These are phyloP conservation scores for Saccharomycopsis amapae DNA, from an alignment of 805 yeast genomes.

Conservation along the genomic window DNA sequence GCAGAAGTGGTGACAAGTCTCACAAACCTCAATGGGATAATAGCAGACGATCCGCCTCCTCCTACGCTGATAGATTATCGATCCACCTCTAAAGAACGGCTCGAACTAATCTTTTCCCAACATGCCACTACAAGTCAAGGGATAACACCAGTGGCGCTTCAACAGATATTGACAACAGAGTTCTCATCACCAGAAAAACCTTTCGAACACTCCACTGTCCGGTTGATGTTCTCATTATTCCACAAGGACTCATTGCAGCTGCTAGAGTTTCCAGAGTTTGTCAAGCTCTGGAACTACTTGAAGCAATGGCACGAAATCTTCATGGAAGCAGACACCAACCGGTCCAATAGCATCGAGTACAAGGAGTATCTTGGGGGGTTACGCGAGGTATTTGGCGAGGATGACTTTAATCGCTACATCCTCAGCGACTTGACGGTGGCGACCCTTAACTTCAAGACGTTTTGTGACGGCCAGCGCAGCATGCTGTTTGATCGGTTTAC, in stretches of 20 bases:
- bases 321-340: slow-evolving; percentile 3
- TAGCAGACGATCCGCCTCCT: too few relatives aligned
- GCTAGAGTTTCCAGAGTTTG: slow-evolving; percentile 12
- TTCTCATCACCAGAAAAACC: not conserved
- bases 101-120: not conserved
- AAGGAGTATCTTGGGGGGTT: slow-evolving; percentile 9
- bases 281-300: slow-evolving; percentile 10
- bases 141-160: slow-evolving; percentile 6
- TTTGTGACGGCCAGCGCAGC: slow-evolving; percentile 1
- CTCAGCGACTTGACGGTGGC: slow-evolving; percentile 7
- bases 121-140: slow-evolving; percentile 1
- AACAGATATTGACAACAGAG: slow-evolving; percentile 5
- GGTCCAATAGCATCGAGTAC: slow-evolving; percentile 13
- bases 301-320: slow-evolving; percentile 9
- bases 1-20: too few relatives aligned
- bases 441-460: slow-evolving; percentile 9
- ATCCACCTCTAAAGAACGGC: not conserved
- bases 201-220: slow-evolving; percentile 5
- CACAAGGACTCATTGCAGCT: not conserved
- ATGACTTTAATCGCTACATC: slow-evolving; percentile 4
- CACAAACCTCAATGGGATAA: too few relatives aligned
- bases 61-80: not conserved
- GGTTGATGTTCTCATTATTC: slow-evolving; percentile 12
- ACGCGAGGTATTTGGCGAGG: slow-evolving; percentile 11
- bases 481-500: slow-evolving; percentile 13